Evolutionary conservation across 179 eudicot genomes (phyloP).

Genomic region (Gypsophila paniculata): DNA sequence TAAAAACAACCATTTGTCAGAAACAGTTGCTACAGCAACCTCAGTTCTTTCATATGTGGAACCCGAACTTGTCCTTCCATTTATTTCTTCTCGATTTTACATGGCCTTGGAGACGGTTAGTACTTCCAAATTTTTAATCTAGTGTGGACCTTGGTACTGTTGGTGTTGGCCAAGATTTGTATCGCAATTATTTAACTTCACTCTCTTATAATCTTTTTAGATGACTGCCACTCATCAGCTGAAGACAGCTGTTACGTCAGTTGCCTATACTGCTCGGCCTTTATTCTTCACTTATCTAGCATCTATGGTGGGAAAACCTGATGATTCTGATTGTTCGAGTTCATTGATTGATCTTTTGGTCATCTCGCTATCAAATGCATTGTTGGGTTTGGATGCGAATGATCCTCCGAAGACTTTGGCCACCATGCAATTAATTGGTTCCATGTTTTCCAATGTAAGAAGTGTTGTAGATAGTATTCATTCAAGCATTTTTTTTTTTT

Average conservation of each 20-base stretch:
- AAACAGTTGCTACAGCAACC: conserved; percentile 90
- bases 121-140: conserved; percentile 13
- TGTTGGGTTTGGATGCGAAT: conserved; percentile 98
- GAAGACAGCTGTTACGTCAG: conserved; percentile 89
- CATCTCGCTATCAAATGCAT: conserved; percentile 82
- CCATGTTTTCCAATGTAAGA: conserved; percentile 90
- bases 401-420: conserved; percentile 98
- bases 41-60: conserved; percentile 87
- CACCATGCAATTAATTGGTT: conserved; percentile 94
- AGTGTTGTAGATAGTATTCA: conserved; percentile 6
- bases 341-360: conserved; percentile 66
- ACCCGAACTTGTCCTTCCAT: conserved; percentile 89
- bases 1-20: conserved; percentile 79
- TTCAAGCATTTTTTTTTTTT: background rate
- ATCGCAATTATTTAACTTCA: conserved; percentile 10
- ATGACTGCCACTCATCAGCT: conserved; percentile 97
- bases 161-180: conserved; percentile 1
- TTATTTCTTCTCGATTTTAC: conserved; percentile 76
- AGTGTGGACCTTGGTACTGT: background rate
- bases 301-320: conserved; percentile 34
- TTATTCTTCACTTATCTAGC: conserved; percentile 59
- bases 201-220: conserved; percentile 40
- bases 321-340: conserved; percentile 39
- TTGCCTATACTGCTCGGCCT: conserved; percentile 84
- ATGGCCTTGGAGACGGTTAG: conserved; percentile 99